A percentile compares a stretch with the other conserved stretches of the same genome.
These are phyloP conservation scores for Coemansia sp. DNA, from an alignment of 192 early-diverging fungal species.

Conservation along the genomic window DNA sequence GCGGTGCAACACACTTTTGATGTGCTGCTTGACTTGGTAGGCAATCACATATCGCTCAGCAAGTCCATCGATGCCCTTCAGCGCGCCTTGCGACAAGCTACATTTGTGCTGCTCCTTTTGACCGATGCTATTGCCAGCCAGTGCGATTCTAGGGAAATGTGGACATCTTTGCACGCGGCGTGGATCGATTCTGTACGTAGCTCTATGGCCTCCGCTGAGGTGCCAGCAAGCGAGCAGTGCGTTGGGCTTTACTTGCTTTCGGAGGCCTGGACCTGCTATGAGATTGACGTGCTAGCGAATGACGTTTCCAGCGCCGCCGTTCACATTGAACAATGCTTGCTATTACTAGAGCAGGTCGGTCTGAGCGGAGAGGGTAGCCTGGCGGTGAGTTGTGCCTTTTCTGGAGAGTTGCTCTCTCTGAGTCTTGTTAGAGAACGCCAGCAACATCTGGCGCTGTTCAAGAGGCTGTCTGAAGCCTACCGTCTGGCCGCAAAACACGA, in stretches of 20 bases:
- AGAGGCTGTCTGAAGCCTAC: conserved; percentile 19
- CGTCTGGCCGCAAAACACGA: conserved; percentile 10
- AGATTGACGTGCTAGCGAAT: conserved; percentile 17
- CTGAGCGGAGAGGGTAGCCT: background rate
- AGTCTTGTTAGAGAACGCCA: conserved; percentile 20
- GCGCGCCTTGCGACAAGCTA: conserved; percentile 9
- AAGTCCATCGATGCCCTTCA: background rate
- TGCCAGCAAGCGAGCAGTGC: background rate
- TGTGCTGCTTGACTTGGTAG: conserved; percentile 19
- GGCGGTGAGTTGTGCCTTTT: conserved; percentile 23
- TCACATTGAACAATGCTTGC: conserved; percentile 11
- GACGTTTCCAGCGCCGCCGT: conserved; percentile 11
- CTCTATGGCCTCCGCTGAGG: background rate
- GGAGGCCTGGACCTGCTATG: conserved; percentile 41
- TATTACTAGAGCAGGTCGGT: background rate
- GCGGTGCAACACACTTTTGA: conserved; percentile 19
- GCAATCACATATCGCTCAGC: background rate
- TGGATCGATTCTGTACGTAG: background rate
- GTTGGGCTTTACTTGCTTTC: conserved; percentile 19
- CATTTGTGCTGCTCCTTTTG: conserved; percentile 23
- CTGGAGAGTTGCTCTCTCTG: conserved; percentile 21
- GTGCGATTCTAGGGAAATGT: background rate
- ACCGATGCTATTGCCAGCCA: conserved; percentile 6
- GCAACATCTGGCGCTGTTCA: conserved; percentile 14
- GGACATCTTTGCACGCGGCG: background rate